Evolutionary conservation across 441 rosid species (phyloP).

Genomic region (Euphorbia schlechtendalii): DNA sequence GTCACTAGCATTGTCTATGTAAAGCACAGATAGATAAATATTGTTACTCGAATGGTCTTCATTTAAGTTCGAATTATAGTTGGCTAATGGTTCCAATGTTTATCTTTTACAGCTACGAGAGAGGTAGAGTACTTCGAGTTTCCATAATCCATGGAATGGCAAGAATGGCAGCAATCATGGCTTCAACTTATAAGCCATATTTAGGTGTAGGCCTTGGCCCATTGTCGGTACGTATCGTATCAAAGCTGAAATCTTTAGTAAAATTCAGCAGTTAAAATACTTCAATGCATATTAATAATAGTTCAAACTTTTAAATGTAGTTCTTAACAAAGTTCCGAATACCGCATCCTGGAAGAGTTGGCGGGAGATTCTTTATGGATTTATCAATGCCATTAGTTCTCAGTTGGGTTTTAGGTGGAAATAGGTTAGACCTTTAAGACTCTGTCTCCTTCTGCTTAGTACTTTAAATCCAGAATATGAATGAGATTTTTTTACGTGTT

Average conservation of each 20-base stretch:
- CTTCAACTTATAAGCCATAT: conserved; percentile 86
- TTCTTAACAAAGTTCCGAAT: conserved; percentile 79
- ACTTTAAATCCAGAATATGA: too few species aligned
- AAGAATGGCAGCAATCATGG: conserved; percentile 95
- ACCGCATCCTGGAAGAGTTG: conserved; percentile 86
- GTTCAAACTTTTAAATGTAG: conserved; percentile 30
- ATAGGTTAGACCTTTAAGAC: conserved; percentile 59
- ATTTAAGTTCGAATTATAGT: too few species aligned
- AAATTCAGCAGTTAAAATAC: background rate
- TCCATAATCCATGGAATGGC: conserved; percentile 88
- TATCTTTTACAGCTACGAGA: conserved; percentile 58
- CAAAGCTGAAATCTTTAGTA: background rate
- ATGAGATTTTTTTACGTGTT: conserved; percentile 3
- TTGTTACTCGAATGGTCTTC: too few species aligned
- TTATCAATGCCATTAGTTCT: conserved; percentile 81
- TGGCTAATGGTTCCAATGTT: too few species aligned
- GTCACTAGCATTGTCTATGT: background rate
- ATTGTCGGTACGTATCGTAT: conserved; percentile 48
- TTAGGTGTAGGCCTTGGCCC: conserved; percentile 97
- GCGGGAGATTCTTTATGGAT: conserved; percentile 75
- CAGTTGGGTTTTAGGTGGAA: conserved; percentile 86
- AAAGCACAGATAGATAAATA: too few species aligned
- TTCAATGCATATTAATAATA: background rate
- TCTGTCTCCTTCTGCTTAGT: too few species aligned
- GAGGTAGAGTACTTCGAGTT: conserved; percentile 66